Base-by-base conservation (phyloP, 129 eudicot genomes). In the Heracleum sosnowskyi region DNA sequence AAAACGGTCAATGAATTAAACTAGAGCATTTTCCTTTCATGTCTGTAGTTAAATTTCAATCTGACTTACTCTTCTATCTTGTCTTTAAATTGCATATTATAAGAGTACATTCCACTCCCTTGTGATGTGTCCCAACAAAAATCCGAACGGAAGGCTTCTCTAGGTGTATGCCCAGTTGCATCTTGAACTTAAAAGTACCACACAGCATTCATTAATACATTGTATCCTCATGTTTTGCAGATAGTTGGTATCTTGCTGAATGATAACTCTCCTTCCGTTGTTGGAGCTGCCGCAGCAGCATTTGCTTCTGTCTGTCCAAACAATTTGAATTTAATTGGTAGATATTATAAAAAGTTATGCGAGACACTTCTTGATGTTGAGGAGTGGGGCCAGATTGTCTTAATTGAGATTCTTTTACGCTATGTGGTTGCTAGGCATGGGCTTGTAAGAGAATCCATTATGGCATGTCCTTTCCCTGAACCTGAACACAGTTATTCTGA, bases 251-350 rank as follows among this genome's bases (percentile, higher is more conserved):
- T 90, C 74, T 86, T 95, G 83, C 79, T 94, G 80, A 91, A 91
- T 84, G 99, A 95, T 80, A 86, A 86, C 85, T 90, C 99, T 74
- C 97, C 97, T 75, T 93, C 90, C 80, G 96, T 95, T 71, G 88
- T 92, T 84, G 97, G 99, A 83, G 96, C 97, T 80, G 97, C 97
- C 34, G 99, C 99, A 29, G 88, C 97, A 18, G 92, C 99, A 57
- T 95, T 95, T 90, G 87, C 96, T 85, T 92, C 97, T 69, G 80
- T 92, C 57, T 95, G 99, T 84, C 99, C 99, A 55, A 90, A 87
- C 82, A 95, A 95, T 82, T 81, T 95, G 31, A 77, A 90, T 80
- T 75, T 95, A 63, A 86, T 95, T 79, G 95, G 90, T 79, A 90
- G 81, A 90, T 87, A 86, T 76, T 95, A 87, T 46, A 88, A 70